Base-by-base conservation (phyloP, 1,284 basidiomycete genomes). In the Ustilago curta region DNA sequence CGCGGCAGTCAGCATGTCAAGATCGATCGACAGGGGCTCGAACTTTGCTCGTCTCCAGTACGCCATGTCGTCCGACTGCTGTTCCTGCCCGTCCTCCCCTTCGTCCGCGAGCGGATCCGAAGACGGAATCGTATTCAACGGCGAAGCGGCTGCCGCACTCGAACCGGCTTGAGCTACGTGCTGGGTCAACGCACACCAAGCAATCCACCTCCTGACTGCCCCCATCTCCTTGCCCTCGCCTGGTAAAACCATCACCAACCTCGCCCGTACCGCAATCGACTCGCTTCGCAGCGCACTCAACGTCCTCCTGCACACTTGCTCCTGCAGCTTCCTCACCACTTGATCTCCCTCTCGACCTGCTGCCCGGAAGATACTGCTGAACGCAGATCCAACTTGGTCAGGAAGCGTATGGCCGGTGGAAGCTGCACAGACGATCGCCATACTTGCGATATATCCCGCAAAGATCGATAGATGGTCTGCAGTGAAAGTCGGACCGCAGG, bases 171-270 rank as follows among this genome's bases (percentile, higher is more conserved):
- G 32, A 8, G 58, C 57, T 32, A 70, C 35, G 45, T 70, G 61
- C 49, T 70, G 53, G 16, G 68, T 70, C 23, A 74, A 21, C 8
- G 50, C 59, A 2, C 50, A 27, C 66, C 66, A 74, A 8, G 62
- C 62, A 18, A 74, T 23, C 62, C 66, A 74, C 42, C 59, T 23
- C 16, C 52, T 39, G 5, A 74, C 37, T 8, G 51, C 62, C 19
- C 21, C 47, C 2, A 59, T 19, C 18, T 59, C 45, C 25, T 14
- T 23, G 1, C 50, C 50, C 8, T 59, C 51, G 1, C 60, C 70
- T 7, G 71, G 67, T 4, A 66, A 32, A 12, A 44, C 53, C 1
- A 29, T 19, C 21, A 74, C 59, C 32, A 74, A 11, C 29, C 70
- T 50, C 21, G 65, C 49, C 2, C 60, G 47, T 9, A 68, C 47